These are phyloP conservation scores for Fusarium albidum DNA, from an alignment of 2,329 filamentous ascomycete species.

Conservation along the genomic window DNA sequence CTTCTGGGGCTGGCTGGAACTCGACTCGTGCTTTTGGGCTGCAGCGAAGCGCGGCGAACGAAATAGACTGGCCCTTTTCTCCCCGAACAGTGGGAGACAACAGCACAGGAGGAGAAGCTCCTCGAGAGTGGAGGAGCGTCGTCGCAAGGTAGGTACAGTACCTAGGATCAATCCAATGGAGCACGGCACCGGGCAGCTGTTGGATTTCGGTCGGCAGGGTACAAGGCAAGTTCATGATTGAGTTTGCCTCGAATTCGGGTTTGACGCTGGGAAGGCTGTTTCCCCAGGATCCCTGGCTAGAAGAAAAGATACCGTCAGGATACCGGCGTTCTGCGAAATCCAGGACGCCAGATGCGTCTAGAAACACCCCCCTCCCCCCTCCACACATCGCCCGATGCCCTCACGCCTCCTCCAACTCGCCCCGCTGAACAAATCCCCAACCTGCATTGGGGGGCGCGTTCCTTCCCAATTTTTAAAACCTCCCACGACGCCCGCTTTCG, in stretches of 20 bases:
- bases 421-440: slow-evolving; percentile 32
- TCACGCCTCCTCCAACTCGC: slow-evolving; percentile 4
- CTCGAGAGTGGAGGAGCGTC: too few species aligned
- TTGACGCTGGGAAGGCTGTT: background rate
- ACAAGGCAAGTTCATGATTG: too few species aligned
- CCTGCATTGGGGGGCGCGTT: slow-evolving; percentile 28
- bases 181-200: too few species aligned
- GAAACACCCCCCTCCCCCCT: slow-evolving; percentile 19
- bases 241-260: slow-evolving; percentile 27
- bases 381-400: background rate
- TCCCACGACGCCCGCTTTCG: slow-evolving; percentile 31
- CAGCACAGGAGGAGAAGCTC: too few species aligned
- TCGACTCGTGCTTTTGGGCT: too few species aligned
- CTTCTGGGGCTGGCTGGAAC: too few species aligned
- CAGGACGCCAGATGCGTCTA: slow-evolving; percentile 7
- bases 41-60: too few species aligned
- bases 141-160: too few species aligned
- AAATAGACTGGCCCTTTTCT: too few species aligned
- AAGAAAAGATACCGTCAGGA: slow-evolving; percentile 4
- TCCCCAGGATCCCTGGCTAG: background rate
- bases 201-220: too few species aligned
- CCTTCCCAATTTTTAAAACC: slow-evolving; percentile 39
- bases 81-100: too few species aligned
- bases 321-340: background rate
- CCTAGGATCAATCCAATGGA: too few species aligned